phyloP scores from a whole-genome alignment of 2,329 filamentous ascomycete species.

The Xylariomycetidae sp. region DNA sequence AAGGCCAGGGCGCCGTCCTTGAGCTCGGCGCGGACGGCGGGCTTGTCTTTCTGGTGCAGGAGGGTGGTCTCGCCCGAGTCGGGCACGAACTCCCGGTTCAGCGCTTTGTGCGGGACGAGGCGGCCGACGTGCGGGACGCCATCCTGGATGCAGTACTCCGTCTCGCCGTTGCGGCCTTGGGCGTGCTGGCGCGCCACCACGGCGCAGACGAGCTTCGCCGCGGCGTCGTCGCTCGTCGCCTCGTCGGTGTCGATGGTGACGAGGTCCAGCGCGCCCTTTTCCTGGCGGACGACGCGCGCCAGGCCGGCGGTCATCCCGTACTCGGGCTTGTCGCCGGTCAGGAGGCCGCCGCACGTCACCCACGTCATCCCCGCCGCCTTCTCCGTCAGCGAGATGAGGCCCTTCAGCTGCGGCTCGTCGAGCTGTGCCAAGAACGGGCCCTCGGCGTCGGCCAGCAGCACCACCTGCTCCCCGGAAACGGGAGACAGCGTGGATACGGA shows the following conservation, averaged over 20 bases:
- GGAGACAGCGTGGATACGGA: no score
- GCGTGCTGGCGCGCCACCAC: not conserved
- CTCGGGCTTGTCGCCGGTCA: not conserved
- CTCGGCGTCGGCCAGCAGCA: slow-evolving; percentile 2
- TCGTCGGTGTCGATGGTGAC: slow-evolving; percentile 2
- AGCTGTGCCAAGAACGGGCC: not conserved
- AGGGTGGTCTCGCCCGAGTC: not conserved
- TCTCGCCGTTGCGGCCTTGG: slow-evolving; percentile 1
- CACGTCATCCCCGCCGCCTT: not conserved
- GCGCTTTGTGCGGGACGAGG: not conserved
- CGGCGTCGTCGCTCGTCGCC: not conserved
- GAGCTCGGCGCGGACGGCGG: not conserved
- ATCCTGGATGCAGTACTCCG: slow-evolving; percentile 2
- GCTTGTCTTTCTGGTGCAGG: not conserved
- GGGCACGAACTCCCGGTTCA: not conserved
- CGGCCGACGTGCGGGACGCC: not conserved
- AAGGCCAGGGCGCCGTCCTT: not conserved
- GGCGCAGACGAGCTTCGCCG: not conserved
- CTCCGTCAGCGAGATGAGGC: not conserved
- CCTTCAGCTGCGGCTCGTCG: not conserved
- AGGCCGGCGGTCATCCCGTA: not conserved
- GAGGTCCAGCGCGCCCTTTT: slow-evolving; percentile 2
- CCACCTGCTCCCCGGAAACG: no score
- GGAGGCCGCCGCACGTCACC: slow-evolving; percentile 1
- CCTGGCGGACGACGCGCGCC: not conserved